Evolutionary conservation across 2,329 filamentous ascomycete species (phyloP).

Genomic region (Curvularia lunata): DNA sequence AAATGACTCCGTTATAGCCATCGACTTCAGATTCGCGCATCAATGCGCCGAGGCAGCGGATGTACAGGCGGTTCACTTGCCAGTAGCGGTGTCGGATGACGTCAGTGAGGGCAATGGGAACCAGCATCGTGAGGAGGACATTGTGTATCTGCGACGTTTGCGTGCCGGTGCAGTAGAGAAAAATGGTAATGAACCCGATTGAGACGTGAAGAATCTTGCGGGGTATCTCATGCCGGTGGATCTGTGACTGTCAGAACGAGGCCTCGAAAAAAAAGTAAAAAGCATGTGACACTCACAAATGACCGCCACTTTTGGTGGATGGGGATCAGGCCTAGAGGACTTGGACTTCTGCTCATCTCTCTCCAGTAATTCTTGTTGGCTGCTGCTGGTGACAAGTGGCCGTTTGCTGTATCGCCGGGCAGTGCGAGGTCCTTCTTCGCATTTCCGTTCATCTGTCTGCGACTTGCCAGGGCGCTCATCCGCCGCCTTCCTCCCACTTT

Average conservation of each 20-base stretch:
- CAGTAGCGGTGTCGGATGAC: conserved; percentile 82
- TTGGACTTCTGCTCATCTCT: conserved; percentile 88
- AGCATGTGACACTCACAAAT: conserved; percentile 64
- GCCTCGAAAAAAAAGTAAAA: background rate
- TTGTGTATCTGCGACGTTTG: conserved; percentile 82
- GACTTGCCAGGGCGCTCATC: conserved; percentile 60
- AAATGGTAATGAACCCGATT: conserved; percentile 91
- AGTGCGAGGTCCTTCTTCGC: conserved; percentile 51
- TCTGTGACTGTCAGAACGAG: conserved; percentile 38
- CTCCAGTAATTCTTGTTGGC: conserved; percentile 77
- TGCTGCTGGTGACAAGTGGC: conserved; percentile 71
- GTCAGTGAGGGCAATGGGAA: conserved; percentile 85
- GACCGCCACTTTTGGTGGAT: conserved; percentile 91
- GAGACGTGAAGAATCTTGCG: conserved; percentile 93
- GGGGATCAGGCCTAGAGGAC: conserved; percentile 90
- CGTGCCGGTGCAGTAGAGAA: conserved; percentile 79
- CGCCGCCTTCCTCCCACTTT: conserved; percentile 50
- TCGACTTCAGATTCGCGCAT: conserved; percentile 97
- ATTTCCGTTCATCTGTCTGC: conserved; percentile 47
- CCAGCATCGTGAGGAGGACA: conserved; percentile 77
- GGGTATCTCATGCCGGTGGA: conserved; percentile 94
- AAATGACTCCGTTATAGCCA: conserved; percentile 96
- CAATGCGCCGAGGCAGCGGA: conserved; percentile 80
- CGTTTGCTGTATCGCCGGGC: conserved; percentile 61
- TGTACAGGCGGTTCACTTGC: conserved; percentile 85